These are phyloP conservation scores for Tanozyma kutaoensis DNA, from an alignment of 805 yeast species.

Conservation along the genomic window DNA sequence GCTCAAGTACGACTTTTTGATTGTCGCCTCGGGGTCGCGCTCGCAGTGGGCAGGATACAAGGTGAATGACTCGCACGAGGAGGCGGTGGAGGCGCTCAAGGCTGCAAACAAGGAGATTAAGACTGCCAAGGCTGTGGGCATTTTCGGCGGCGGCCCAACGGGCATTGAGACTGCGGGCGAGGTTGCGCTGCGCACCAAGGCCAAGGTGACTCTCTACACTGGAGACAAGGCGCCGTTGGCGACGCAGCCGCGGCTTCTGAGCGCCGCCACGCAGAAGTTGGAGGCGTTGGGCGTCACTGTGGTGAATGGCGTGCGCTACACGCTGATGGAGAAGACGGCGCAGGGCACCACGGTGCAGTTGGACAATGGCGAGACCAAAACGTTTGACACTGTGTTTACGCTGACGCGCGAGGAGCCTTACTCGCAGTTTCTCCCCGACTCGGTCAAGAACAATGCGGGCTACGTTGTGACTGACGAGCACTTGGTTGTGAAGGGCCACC, in stretches of 20 bases:
- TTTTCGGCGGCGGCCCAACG: constrained; percentile 27
- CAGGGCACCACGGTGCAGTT: constrained; percentile 6
- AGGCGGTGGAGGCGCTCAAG: constrained; percentile 7
- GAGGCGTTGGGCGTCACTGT: constrained; percentile 5
- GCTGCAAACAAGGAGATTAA: constrained; percentile 6
- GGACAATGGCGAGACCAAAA: constrained; percentile 6
- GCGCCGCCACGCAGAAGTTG: constrained; percentile 3
- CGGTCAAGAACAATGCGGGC: constrained; percentile 12
- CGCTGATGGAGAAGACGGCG: constrained; percentile 7
- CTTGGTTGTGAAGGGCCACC: constrained; percentile 11
- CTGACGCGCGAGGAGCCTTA: constrained; percentile 16
- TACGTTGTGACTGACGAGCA: constrained; percentile 14
- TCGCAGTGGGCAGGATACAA: constrained; percentile 12
- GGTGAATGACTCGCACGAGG: constrained; percentile 7
- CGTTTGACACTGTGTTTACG: constrained; percentile 18
- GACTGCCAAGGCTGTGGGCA: constrained; percentile 15
- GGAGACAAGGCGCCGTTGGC: constrained; percentile 6
- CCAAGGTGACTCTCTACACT: constrained; percentile 14
- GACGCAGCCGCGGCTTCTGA: constrained; percentile 2
- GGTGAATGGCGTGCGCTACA: constrained; percentile 1
- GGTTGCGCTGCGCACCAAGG: constrained; percentile 8
- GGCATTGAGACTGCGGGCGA: constrained; percentile 28
- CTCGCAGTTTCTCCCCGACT: constrained; percentile 14
- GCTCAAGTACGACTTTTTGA: constrained; percentile 15
- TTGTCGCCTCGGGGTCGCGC: constrained; percentile 21